phyloP scores from a whole-genome alignment of 257 asterid genomes.

The Nicotiana paniculata region DNA sequence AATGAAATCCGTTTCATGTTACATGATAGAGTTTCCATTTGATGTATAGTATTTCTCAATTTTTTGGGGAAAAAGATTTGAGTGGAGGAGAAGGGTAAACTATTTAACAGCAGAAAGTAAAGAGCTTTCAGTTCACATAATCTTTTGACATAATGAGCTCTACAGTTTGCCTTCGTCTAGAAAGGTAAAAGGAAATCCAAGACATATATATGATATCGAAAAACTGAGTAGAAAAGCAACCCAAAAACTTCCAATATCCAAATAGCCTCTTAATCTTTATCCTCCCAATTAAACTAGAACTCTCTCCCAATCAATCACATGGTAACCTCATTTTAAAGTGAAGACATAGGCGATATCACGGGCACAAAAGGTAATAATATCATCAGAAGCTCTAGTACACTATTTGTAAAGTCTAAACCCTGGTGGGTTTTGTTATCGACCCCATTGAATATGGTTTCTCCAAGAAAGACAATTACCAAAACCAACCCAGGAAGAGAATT shows the following conservation, averaged over 20 bases:
- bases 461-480: not conserved
- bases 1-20: not conserved
- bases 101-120: not conserved
- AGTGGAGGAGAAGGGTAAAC: not conserved
- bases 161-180: not conserved
- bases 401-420: not conserved
- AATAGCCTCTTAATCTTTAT: not conserved
- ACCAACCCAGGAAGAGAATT: not conserved
- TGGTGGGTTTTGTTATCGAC: not conserved
- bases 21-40: not conserved
- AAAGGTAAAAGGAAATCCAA: not conserved
- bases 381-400: not conserved
- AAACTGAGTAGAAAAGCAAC: not conserved
- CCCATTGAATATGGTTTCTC: not conserved
- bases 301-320: not conserved
- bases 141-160: not conserved
- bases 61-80: not conserved
- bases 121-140: not conserved
- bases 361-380: not conserved
- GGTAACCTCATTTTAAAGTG: not conserved
- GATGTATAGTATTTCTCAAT: not conserved
- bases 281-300: not conserved
- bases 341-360: not conserved
- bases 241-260: not conserved
- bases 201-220: not conserved